These are phyloP conservation scores for Plasmodium coatneyi DNA, from an alignment of 169 alveolate genomes.

Conservation along the genomic window DNA sequence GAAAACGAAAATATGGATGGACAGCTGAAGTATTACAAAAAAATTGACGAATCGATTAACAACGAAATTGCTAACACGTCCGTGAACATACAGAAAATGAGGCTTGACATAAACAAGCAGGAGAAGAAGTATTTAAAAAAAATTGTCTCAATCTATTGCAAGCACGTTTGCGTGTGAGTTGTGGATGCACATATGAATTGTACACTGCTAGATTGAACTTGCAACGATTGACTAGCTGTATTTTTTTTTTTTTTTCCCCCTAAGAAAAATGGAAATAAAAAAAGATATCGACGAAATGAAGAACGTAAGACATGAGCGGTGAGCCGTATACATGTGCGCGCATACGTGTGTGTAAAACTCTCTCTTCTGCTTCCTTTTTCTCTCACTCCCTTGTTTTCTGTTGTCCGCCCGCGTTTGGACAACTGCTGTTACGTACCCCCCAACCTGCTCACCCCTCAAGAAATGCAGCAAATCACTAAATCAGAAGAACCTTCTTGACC, in stretches of 20 bases:
- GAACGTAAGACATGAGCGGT: slow-evolving; percentile 18
- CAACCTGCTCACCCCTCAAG: neutral
- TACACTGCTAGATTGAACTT: neutral
- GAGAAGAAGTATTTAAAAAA: slow-evolving; percentile 25
- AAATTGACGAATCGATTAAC: slow-evolving; percentile 37
- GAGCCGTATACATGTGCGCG: neutral
- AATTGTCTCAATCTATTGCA: neutral
- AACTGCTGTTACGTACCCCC: neutral
- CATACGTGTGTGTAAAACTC: neutral
- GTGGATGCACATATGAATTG: neutral
- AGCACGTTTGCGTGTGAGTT: neutral
- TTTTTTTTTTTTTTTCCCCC: neutral
- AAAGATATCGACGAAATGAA: slow-evolving; percentile 41
- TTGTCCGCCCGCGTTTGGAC: neutral
- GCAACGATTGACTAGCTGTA: neutral
- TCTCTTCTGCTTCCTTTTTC: no score
- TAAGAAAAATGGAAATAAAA: slow-evolving; percentile 53
- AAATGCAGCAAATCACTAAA: slow-evolving; percentile 43
- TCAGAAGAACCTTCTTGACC: slow-evolving; percentile 24
- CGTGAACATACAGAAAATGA: slow-evolving; percentile 49
- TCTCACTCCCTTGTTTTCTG: no score
- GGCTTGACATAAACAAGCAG: slow-evolving; percentile 23
- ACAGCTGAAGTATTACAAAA: slow-evolving; percentile 39
- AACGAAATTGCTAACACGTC: slow-evolving; percentile 29
- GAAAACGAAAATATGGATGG: slow-evolving; percentile 54